Conservation (phyloP, 139 green algal genomes). For the Chlamydomonas schloesseri region DNA sequence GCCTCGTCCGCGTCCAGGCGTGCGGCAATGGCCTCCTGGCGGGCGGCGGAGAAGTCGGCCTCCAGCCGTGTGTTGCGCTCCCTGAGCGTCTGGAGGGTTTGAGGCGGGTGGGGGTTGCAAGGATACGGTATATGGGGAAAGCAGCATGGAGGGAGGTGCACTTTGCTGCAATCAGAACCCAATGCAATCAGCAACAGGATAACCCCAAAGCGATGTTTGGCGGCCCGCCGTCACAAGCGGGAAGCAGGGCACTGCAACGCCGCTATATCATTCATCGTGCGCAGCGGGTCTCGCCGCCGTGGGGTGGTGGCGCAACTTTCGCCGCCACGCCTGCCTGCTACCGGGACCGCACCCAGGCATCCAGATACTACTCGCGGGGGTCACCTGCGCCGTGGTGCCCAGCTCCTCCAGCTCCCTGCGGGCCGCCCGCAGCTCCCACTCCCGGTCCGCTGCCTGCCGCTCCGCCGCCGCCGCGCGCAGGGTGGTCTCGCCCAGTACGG, state of each 20-base stretch:
- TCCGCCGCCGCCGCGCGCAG: slow-evolving; percentile 1
- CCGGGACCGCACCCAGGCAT: too few relatives aligned
- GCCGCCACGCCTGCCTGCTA: too few relatives aligned
- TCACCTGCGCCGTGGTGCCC: neutral
- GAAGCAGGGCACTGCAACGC: too few relatives aligned
- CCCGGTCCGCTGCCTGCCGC: neutral
- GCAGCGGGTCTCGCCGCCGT: too few relatives aligned
- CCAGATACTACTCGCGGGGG: neutral
- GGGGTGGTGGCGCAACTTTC: too few relatives aligned
- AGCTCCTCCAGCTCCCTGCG: neutral
- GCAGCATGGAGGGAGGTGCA: too few relatives aligned
- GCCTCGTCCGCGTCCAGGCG: neutral
- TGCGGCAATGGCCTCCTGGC: neutral
- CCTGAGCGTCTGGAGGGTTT: neutral
- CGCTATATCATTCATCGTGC: too few relatives aligned
- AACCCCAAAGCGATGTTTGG: too few relatives aligned
- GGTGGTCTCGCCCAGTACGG: neutral
- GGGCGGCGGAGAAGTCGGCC: neutral
- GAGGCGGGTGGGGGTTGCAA: neutral
- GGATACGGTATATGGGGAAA: too few relatives aligned
- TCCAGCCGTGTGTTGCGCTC: neutral
- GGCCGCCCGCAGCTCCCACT: neutral
- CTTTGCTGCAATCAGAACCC: too few relatives aligned
- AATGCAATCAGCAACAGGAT: too few relatives aligned
- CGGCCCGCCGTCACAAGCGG: too few relatives aligned